Conservation (phyloP, 163 green algal genomes). For the Volvox carteri region DNA sequence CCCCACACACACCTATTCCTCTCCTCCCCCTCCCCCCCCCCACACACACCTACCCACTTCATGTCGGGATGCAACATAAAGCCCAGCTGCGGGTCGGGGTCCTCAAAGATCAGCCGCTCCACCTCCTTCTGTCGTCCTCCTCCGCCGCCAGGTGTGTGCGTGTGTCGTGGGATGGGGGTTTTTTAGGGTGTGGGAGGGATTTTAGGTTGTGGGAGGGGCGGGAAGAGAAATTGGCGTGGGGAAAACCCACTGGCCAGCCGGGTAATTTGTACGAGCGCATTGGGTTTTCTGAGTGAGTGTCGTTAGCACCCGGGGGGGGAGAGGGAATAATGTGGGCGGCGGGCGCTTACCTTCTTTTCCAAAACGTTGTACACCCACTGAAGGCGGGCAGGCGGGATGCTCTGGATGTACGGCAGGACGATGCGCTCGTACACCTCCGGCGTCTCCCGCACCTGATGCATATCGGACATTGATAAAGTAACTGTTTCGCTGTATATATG, state of each 20-base stretch:
- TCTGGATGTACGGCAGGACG: slow-evolving; percentile 64
- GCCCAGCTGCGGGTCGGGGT: slow-evolving; percentile 60
- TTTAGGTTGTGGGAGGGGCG: too few relatives aligned
- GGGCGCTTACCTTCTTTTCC: slow-evolving; percentile 68
- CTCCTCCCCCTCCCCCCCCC: background rate
- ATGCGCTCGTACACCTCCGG: slow-evolving; percentile 56
- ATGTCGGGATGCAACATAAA: slow-evolving; percentile 77
- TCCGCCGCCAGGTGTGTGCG: too few relatives aligned
- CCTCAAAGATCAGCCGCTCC: slow-evolving; percentile 73
- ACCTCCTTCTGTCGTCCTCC: slow-evolving; percentile 73
- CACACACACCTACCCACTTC: slow-evolving; percentile 70
- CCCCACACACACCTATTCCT: background rate
- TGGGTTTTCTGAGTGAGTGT: too few relatives aligned
- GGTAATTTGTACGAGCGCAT: too few relatives aligned
- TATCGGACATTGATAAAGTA: too few relatives aligned
- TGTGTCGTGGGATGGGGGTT: too few relatives aligned
- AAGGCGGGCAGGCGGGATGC: slow-evolving; percentile 48
- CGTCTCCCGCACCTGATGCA: slow-evolving; percentile 44
- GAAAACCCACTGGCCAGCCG: too few relatives aligned
- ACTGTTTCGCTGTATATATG: too few relatives aligned
- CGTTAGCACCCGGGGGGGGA: too few relatives aligned
- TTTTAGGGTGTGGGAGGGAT: too few relatives aligned
- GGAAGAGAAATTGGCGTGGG: too few relatives aligned
- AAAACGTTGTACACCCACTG: slow-evolving; percentile 76
- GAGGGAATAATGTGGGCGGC: too few relatives aligned